phyloP scores from a whole-genome alignment of 306 rosid species.

The Cucurbita argyrosperma region DNA sequence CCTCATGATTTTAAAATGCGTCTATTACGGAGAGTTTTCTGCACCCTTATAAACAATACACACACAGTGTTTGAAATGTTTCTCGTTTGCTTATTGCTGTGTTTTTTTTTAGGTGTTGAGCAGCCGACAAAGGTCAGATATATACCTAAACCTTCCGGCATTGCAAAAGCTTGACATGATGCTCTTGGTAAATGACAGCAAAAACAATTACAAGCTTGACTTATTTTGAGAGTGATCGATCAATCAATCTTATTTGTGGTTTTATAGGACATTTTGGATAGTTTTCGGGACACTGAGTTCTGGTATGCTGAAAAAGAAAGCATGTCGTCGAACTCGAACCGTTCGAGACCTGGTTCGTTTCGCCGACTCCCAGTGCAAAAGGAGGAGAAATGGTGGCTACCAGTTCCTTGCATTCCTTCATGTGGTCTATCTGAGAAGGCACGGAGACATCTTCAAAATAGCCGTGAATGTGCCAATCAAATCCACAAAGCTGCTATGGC shows the following conservation, averaged over 20 bases:
- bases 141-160: constrained; percentile 82
- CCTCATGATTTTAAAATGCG: too few relatives aligned
- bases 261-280: constrained; percentile 68
- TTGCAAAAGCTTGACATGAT: constrained; percentile 76
- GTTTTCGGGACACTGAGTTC: constrained; percentile 67
- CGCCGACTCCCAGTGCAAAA: constrained; percentile 45
- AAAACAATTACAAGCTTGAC: not conserved
- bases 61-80: too few relatives aligned
- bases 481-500: constrained; percentile 97
- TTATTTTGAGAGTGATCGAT: not conserved
- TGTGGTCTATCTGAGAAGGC: constrained; percentile 66
- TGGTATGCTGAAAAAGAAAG: constrained; percentile 91
- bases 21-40: too few relatives aligned
- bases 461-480: constrained; percentile 70
- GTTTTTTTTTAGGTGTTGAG: constrained; percentile 45
- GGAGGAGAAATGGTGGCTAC: constrained; percentile 99
- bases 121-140: constrained; percentile 68
- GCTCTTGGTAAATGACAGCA: constrained; percentile 46
- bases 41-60: too few relatives aligned
- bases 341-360: constrained; percentile 46
- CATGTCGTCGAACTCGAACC: constrained; percentile 44
- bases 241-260: not conserved
- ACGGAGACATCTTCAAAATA: constrained; percentile 52
- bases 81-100: too few relatives aligned
- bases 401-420: constrained; percentile 65